Evolutionary conservation across 768 basidiomycete species (phyloP), one percentile per base, ranked within the genome.

Genomic region (Lactarius pseudohatsudake): DNA sequence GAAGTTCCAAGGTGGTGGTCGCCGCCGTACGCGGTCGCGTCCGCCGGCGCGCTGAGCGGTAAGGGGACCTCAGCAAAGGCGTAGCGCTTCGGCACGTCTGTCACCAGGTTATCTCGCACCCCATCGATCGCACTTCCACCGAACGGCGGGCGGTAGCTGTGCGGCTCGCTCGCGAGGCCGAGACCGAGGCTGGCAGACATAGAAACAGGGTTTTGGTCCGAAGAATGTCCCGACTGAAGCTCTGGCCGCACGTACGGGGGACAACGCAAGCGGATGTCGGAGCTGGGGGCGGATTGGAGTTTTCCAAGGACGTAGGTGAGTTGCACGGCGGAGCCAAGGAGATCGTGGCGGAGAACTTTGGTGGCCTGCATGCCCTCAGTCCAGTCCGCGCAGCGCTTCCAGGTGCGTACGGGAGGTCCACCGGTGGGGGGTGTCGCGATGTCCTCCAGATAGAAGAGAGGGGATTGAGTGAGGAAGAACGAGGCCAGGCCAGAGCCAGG

Each of bases 331-430:
- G 86, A 84, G 55, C 90, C 90, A 50, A 85, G 78, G 58, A 92
- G 78, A 54, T 86, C 81, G 72, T 92, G 90, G 57, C 83, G 82
- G 65, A 90, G 74, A 34, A 86, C 78, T 10, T 80, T 81, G 20
- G 84, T 84, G 9, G 89, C 90, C 73, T 91, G 89, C 61, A 81
- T 81, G 56, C 82, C 85, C 74, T 91, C 88, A 0, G 90, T 92
- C 90, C 90, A 92, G 72, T 92, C 90, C 18, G 80, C 77, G 72
- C 86, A 89, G 50, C 80, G 77, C 70, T 84, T 85, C 90, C 90
- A 92, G 15, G 79, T 70, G 32, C 81, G 81, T 0, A 73, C 59
- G 26, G 76, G 66, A 5, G 76, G 65, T n/a, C 77, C 77, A 50
- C 76, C 74, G 20, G 74, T 64, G 13, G 70, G 70, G 13, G 78